Evolutionary conservation across 768 basidiomycete species (phyloP).

Genomic region (Lanmaoa rubissima): DNA sequence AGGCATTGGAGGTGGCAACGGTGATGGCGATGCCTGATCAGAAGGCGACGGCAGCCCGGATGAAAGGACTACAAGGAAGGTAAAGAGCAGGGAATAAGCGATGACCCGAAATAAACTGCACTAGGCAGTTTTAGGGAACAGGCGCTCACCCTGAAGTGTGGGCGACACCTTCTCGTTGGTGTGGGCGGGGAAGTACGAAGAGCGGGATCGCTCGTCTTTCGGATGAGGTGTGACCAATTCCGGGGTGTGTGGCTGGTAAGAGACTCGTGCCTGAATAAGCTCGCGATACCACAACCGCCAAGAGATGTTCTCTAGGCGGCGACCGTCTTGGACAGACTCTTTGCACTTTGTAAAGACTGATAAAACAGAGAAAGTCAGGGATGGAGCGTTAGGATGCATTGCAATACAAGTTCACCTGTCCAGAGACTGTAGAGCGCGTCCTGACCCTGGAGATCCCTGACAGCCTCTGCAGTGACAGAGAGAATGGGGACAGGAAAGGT

Average conservation of each 20-base stretch:
- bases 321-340: slow-evolving; percentile 74
- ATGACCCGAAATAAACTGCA: slow-evolving; percentile 10
- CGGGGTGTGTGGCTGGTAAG: slow-evolving; percentile 30
- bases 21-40: slow-evolving; percentile 30
- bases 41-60: slow-evolving; percentile 27
- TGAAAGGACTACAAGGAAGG: slow-evolving; percentile 24
- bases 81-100: slow-evolving; percentile 13
- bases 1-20: slow-evolving; percentile 24
- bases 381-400: neutral
- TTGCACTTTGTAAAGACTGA: slow-evolving; percentile 86
- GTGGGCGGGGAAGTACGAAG: slow-evolving; percentile 29
- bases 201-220: slow-evolving; percentile 21
- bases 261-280: slow-evolving; percentile 38
- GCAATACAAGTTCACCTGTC: slow-evolving; percentile 46
- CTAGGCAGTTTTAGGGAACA: slow-evolving; percentile 11
- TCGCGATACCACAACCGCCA: slow-evolving; percentile 84
- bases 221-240: slow-evolving; percentile 19
- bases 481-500: slow-evolving; percentile 65
- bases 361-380: slow-evolving; percentile 8
- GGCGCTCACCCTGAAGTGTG: slow-evolving; percentile 15
- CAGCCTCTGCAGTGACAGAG: slow-evolving; percentile 60
- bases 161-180: slow-evolving; percentile 14
- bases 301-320: slow-evolving; percentile 79
- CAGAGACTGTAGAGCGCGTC: slow-evolving; percentile 68
- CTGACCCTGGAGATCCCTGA: slow-evolving; percentile 64